Base-by-base conservation (phyloP, 257 asterid species). In the Osmanthus fragrans region DNA sequence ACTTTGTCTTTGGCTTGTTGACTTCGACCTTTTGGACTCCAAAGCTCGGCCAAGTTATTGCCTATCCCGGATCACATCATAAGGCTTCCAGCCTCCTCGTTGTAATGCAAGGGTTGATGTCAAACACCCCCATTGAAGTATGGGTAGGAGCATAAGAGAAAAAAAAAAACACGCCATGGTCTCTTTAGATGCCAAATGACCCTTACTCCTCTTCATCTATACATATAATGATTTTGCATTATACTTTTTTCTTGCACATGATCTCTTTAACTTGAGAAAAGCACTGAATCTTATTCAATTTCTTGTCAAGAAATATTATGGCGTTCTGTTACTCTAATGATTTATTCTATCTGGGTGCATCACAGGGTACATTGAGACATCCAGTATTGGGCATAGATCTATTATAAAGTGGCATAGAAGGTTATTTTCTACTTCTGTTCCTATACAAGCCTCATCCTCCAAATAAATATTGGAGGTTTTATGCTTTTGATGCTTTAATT, bases 381-480 rank as follows among this genome's bases (percentile, higher is more conserved):
- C 87, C 54, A 69, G 51, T 80, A 70, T 72, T 76, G 82, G 66
- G 36, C 74, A 73, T 73, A 81, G 80, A 25, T 82, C 86, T n/a
- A 78, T 37, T 34, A 42, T 73, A 60, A 83, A 42, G 83, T 72
- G 86, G 75, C 58, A 73, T 68, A 79, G 85, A 47, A 83, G 72
- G 78, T 88, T 89, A 45, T 81, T 79, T 84, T 83, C 90, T 27
- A 82, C 85, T 73, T 66, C 86, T 71, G 86, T 81, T 83, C 34
- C 69, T 27, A 23, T 63, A 25, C 7, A 12, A 27, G 10, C 33
- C 69, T 63, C 34, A 10, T 63, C 34, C 36, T 63, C 69, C 16
- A 25, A 63, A 63, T 63, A 63, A 23, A 63, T 27, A 5, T 63
- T 63, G 34, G 19, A 23, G 69, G 33, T 12, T 63, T 27, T 63